Base-by-base conservation (phyloP, 345 rosid genomes). In the Eucalyptus dawsonii region DNA sequence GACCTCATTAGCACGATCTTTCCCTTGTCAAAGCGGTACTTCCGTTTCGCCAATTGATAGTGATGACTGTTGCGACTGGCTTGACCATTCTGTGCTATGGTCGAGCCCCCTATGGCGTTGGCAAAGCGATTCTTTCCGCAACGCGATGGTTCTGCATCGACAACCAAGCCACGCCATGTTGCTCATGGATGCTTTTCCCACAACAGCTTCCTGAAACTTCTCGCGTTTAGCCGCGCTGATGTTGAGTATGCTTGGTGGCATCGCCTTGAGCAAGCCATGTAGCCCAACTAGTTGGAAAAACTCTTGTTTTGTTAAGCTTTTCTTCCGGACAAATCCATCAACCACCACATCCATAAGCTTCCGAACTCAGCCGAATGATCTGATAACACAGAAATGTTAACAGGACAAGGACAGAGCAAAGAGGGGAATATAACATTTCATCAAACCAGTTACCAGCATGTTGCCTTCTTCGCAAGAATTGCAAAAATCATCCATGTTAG, bases 291-390 rank as follows among this genome's bases (percentile, higher is more conserved):
- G 95, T 67, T 89, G 89, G 91, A 92, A 89, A 91, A 95, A 95
- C 87, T 96, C 98, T 91, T 96, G 95, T 91, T 96, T 96, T 15
- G 96, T 91, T 91, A 95, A 93, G 89, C 95, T 95, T 86, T 95
- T 96, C 95, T 96, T 96, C 90, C 89, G 90, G 21, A 94, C 96
- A 54, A 97, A 96, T 89, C 93, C 92, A 87, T 90, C 94, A 19
- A 94, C 99, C 81, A 96, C 91, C 12, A 95, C 94, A 88, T 96
- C 95, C 96, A 95, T 93, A 72, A 97, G 96, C 76, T 93, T 92
- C 80, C 90, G 88, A 90, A 50, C 96, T 97, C 88, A 65, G 88
- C 90, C 89, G 90, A 90, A 97, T 93, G 72, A 94, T 94, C 96
- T 95, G 95, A 37, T 47, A 83, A 25, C n/a, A 17, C 29, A 24